A percentile compares a stretch with the other conserved stretches of the same genome.
These are phyloP conservation scores for Tetraselmis striata DNA, from an alignment of 139 green algal genomes.

Conservation along the genomic window DNA sequence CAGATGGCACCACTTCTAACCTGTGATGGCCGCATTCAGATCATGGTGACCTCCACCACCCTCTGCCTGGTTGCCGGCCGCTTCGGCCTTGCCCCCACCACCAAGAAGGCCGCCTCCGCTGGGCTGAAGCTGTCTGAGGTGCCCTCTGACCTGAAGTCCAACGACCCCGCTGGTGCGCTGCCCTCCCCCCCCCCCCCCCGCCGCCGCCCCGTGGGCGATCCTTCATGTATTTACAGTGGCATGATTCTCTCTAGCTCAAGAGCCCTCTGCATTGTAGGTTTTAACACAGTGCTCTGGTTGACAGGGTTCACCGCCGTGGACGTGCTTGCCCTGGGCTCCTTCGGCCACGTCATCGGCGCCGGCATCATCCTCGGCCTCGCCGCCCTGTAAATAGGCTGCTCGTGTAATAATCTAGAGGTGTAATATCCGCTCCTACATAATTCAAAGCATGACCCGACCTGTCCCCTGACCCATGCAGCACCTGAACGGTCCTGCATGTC, in stretches of 20 bases:
- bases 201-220: too few species aligned
- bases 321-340: constrained; percentile 70
- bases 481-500: too few species aligned
- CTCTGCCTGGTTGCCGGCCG: constrained; percentile 72
- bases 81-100: constrained; percentile 85
- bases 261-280: too few species aligned
- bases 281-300: too few species aligned
- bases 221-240: too few species aligned
- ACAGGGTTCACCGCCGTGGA: constrained; percentile 89
- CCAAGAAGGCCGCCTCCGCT: constrained; percentile 63
- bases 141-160: constrained; percentile 44
- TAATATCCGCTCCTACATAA: too few species aligned
- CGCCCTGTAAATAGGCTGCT: not conserved
- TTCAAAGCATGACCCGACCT: too few species aligned
- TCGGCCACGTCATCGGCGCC: constrained; percentile 53
- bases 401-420: not conserved
- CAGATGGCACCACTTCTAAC: too few species aligned
- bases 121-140: constrained; percentile 67
- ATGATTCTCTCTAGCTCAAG: too few species aligned
- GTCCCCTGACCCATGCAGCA: too few species aligned
- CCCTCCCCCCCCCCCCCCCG: too few species aligned
- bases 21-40: constrained; percentile 43
- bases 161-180: constrained; percentile 61
- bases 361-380: constrained; percentile 73
- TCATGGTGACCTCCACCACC: constrained; percentile 80